Percentiles rank a stretch among this genome's conserved stretches.
These are phyloP conservation scores for Backusella tarrabulga DNA, from an alignment of 192 early-diverging fungal genomes.

Conservation along the genomic window DNA sequence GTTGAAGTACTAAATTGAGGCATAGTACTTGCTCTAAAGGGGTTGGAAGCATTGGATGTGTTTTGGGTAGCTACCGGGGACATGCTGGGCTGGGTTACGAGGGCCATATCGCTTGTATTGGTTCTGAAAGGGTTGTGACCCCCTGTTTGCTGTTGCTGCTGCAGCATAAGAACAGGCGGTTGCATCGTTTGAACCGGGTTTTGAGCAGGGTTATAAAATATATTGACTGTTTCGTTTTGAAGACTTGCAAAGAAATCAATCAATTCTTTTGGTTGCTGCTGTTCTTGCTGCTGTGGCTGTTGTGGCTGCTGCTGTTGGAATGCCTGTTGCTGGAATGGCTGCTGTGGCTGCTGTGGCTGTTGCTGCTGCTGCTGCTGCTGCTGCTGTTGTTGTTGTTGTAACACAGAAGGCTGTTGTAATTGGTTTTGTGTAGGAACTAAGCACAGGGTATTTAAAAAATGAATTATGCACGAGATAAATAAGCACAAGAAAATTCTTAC, in stretches of 20 bases:
- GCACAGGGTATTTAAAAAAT: background rate
- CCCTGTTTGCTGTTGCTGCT: background rate
- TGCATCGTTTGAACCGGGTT: background rate
- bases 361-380: background rate
- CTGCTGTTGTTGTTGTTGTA: background rate
- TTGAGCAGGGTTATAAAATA: slow-evolving; percentile 16
- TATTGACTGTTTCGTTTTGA: slow-evolving; percentile 24
- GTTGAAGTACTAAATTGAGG: slow-evolving; percentile 7
- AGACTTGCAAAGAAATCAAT: slow-evolving; percentile 35
- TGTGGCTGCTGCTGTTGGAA: background rate
- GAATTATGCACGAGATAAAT: background rate
- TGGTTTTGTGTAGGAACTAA: slow-evolving; percentile 5
- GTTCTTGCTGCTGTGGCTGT: background rate
- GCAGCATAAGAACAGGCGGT: background rate
- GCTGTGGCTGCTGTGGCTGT: background rate
- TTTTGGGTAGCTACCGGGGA: background rate
- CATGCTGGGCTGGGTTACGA: background rate
- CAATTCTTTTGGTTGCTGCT: slow-evolving; percentile 26
- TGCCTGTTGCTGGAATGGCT: background rate
- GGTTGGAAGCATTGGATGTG: slow-evolving; percentile 6
- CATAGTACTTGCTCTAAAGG: slow-evolving; percentile 26
- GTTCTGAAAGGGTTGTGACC: slow-evolving; percentile 4
- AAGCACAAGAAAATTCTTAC: background rate
- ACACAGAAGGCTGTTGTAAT: background rate
- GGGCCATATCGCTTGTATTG: background rate